Evolutionary conservation across 164 flowering plant genomes (phyloP).

Genomic region (Paratinospora sagittata): DNA sequence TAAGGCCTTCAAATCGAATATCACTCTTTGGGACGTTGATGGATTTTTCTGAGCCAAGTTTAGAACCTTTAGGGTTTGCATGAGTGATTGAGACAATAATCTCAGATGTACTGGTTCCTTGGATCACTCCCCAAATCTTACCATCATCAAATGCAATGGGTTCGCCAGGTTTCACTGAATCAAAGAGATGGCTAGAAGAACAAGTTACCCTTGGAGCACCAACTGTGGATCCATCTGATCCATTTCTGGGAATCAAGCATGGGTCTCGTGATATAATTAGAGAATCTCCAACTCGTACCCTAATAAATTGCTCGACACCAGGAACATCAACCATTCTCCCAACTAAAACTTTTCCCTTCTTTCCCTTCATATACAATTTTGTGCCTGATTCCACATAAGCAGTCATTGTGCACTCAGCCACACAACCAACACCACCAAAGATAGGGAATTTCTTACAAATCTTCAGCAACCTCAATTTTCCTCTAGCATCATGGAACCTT

Average conservation of each 20-base stretch:
- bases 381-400: constrained; percentile 55
- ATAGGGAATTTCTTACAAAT: constrained; percentile 36
- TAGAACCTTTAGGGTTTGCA: constrained; percentile 52
- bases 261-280: constrained; percentile 46
- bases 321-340: constrained; percentile 56
- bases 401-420: constrained; percentile 48
- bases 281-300: constrained; percentile 52
- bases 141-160: constrained; percentile 73
- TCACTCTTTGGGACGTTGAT: constrained; percentile 65
- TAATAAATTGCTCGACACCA: constrained; percentile 39
- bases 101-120: constrained; percentile 57
- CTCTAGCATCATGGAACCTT: constrained; percentile 51
- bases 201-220: constrained; percentile 47
- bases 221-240: constrained; percentile 14
- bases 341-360: constrained; percentile 26
- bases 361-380: constrained; percentile 32
- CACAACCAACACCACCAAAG: constrained; percentile 44
- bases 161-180: constrained; percentile 67
- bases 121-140: constrained; percentile 53
- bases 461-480: constrained; percentile 36
- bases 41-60: constrained; percentile 65
- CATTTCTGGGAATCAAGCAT: constrained; percentile 21
- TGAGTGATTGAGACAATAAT: constrained; percentile 56
- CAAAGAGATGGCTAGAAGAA: constrained; percentile 54
- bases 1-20: constrained; percentile 58